Conservation (phyloP, 306 rosid species). For the Pueraria montana region DNA sequence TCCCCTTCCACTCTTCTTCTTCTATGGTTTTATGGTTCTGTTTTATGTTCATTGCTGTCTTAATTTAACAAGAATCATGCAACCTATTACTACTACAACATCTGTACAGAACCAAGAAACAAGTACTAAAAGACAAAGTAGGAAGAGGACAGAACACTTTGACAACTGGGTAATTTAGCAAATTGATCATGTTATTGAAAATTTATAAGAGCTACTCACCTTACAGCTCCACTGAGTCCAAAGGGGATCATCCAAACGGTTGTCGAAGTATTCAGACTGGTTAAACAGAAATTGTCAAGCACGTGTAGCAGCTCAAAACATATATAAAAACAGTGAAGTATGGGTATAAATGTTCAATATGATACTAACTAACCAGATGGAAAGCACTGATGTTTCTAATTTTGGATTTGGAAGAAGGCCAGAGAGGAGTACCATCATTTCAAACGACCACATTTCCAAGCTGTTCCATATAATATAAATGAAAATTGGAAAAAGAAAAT, state of each 20-base stretch:
- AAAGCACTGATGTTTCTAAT: constrained; percentile 74
- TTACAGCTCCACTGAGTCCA: constrained; percentile 79
- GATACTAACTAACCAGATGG: constrained; percentile 61
- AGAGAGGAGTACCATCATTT: constrained; percentile 71
- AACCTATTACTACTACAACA: not conserved
- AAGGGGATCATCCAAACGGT: constrained; percentile 80
- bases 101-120: not conserved
- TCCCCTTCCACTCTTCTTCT: too few relatives aligned
- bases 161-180: not conserved
- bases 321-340: not conserved
- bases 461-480: constrained; percentile 47
- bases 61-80: too few relatives aligned
- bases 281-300: constrained; percentile 7
- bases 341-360: not conserved
- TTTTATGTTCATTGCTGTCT: too few relatives aligned
- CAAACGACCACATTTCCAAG: constrained; percentile 76
- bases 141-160: not conserved
- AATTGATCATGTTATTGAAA: constrained; percentile 14
- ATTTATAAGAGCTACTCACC: constrained; percentile 55
- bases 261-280: constrained; percentile 71
- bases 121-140: not conserved
- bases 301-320: constrained; percentile 8
- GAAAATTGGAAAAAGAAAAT: not conserved
- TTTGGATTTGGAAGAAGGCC: constrained; percentile 78
- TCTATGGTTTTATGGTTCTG: too few relatives aligned